Base-by-base conservation (phyloP, 305 asterid genomes). In the Lippia alba region DNA sequence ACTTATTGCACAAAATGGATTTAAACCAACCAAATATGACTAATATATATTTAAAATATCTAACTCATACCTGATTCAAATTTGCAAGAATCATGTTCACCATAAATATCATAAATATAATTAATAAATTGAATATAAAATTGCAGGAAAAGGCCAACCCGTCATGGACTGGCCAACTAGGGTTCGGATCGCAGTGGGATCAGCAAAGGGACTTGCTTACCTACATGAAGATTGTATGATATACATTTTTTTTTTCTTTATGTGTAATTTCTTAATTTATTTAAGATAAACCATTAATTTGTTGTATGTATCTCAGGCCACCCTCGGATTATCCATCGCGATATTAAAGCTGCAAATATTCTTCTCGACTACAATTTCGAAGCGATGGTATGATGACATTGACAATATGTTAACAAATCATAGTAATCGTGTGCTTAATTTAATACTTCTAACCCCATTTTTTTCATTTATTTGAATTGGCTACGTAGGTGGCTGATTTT, bases 161-260 rank as follows among this genome's bases (percentile, higher is more conserved):
- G 84, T 79, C 24, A 44, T 82, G 69, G 77, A 77, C 20, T 80
- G 85, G 84, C 54, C 71, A 12, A 61, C 75, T 9, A 79, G 85
- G 73, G 72, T 82, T 61, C 80, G 74, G 6, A 82, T 82, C 65
- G 84, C 87, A 9, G 53, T 80, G 44, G 87, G 87, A 68, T 74
- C 84, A 15, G 85, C 87, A 4, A 80, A 82, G 61, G 87, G 87
- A 5, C 83, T 82, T 72, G 87, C 83, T 50, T 80, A 82, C 64
- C 67, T 82, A 3, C 87, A 82, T 61, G 87, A 82, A 82, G 87
- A 82, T 68, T 82, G 87, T 82, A 70, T 53, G 82, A 53, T 8
- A 6, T 57, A 4, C 34, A 34, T 3, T 49, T 17, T 5, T 15
- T 18, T 19, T 20, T 54, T 6, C 1, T 49, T 45, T 40, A 3